phyloP scores from a whole-genome alignment of 2,329 filamentous ascomycete genomes.

The Corinectria fuckeliana region DNA sequence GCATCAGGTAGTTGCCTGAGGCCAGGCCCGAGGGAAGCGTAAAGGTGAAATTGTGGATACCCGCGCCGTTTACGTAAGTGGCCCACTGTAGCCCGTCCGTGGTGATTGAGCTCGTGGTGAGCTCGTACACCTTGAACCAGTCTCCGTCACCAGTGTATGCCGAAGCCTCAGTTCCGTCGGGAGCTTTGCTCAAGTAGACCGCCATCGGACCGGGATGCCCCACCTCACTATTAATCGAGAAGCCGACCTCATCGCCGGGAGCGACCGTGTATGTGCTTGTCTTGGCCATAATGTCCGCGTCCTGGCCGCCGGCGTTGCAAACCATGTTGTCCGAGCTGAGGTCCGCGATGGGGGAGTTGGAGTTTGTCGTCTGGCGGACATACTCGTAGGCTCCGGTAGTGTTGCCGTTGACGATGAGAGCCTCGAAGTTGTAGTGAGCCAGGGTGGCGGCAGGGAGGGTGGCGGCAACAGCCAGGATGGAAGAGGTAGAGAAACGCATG shows the following conservation, averaged over 20 bases:
- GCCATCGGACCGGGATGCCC: constrained; percentile 47
- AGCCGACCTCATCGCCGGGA: constrained; percentile 51
- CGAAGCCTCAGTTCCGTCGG: constrained; percentile 34
- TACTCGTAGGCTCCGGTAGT: constrained; percentile 54
- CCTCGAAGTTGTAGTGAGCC: constrained; percentile 54
- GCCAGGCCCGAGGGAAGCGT: constrained; percentile 39
- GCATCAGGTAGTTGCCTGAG: constrained; percentile 44
- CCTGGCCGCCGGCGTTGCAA: constrained; percentile 48
- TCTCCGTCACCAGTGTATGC: constrained; percentile 44
- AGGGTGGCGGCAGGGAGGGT: constrained; percentile 35
- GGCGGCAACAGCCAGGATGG: constrained; percentile 37
- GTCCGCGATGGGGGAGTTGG: constrained; percentile 51
- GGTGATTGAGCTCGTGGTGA: constrained; percentile 40
- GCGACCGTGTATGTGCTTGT: constrained; percentile 46
- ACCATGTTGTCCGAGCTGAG: constrained; percentile 46
- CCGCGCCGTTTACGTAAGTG: constrained; percentile 38
- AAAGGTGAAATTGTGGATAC: constrained; percentile 46
- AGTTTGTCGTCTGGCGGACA: constrained; percentile 56
- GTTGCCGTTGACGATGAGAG: constrained; percentile 54
- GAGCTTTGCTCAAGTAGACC: constrained; percentile 47
- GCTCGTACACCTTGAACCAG: constrained; percentile 48
- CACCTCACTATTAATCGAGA: constrained; percentile 45
- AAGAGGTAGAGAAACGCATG: constrained; percentile 37
- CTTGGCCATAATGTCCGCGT: constrained; percentile 44
- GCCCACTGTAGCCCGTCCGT: constrained; percentile 43